These are phyloP conservation scores for Populus simonii DNA, from an alignment of 345 rosid species.

Conservation along the genomic window DNA sequence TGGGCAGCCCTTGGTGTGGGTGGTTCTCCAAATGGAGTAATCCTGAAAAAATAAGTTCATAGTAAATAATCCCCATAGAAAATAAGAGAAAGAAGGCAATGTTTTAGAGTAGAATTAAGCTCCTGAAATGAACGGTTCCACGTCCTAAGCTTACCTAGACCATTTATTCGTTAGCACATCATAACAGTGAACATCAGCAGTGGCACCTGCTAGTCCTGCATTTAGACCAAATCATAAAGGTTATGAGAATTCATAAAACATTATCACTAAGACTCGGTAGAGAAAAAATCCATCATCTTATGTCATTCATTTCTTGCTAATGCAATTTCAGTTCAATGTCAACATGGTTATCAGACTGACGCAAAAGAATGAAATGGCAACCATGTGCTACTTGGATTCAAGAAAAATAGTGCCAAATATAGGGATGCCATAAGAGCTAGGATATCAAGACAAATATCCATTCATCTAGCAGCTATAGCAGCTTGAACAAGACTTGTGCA, in stretches of 20 bases:
- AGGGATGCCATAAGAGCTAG: background rate
- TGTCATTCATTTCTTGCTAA: slow-evolving; percentile 5
- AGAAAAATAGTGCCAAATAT: background rate
- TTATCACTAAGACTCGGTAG: background rate
- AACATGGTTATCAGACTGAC: background rate
- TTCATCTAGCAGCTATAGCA: background rate
- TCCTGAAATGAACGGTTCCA: background rate
- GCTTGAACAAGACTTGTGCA: background rate
- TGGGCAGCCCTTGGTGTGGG: slow-evolving; percentile 99
- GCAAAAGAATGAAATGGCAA: background rate
- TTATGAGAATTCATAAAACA: background rate
- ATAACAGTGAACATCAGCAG: slow-evolving; percentile 97
- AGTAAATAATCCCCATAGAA: background rate
- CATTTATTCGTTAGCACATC: slow-evolving; percentile 91
- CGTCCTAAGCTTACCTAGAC: slow-evolving; percentile 65
- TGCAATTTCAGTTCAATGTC: background rate
- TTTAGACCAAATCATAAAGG: slow-evolving; percentile 21
- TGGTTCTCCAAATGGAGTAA: slow-evolving; percentile 90
- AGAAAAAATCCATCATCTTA: slow-evolving; percentile 1
- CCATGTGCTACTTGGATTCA: background rate
- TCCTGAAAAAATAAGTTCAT: slow-evolving; percentile 39
- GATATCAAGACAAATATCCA: slow-evolving; percentile 2
- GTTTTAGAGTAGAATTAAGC: background rate
- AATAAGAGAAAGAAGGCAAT: background rate
- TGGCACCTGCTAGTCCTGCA: slow-evolving; percentile 97